phyloP scores from a whole-genome alignment of 1,284 basidiomycete genomes.

The Cutaneotrichosporon sp. region DNA sequence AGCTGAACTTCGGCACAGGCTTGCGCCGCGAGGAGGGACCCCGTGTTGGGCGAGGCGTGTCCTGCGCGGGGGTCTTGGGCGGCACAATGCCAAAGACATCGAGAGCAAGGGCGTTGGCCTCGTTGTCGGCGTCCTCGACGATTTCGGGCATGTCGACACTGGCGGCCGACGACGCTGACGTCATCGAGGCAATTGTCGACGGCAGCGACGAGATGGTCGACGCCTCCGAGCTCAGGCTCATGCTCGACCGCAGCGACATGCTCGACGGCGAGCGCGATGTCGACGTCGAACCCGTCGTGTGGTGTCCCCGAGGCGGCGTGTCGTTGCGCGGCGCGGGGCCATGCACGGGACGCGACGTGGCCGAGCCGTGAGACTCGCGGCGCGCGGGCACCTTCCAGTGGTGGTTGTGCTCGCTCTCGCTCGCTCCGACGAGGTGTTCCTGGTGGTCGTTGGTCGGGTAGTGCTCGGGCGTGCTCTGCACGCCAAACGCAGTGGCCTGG shows the following conservation, averaged over 20 bases:
- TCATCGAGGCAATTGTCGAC: conserved; percentile 7
- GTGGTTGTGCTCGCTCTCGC: no score
- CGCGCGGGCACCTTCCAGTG: no score
- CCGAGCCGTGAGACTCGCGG: no score
- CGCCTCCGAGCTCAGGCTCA: conserved; percentile 2
- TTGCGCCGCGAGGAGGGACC: no score
- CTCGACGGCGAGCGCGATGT: conserved; percentile 6
- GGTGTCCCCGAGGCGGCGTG: neutral
- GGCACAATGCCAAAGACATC: neutral
- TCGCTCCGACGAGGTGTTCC: no score
- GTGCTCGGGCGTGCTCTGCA: no score
- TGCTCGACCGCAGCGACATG: conserved; percentile 6
- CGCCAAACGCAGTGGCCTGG: no score
- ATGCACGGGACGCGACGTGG: no score
- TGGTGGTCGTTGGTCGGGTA: no score
- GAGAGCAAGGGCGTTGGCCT: neutral
- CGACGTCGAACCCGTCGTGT: neutral
- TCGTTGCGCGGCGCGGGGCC: neutral
- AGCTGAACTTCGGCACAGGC: neutral
- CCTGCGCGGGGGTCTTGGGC: no score
- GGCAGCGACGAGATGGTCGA: conserved; percentile 3
- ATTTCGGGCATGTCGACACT: conserved; percentile 17
- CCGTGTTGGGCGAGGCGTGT: no score
- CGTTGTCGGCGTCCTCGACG: conserved; percentile 10
- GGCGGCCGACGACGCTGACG: conserved; percentile 10